These are phyloP conservation scores for Coniferiporia sulphurascens DNA, from an alignment of 1,284 basidiomycete genomes.

Conservation along the genomic window DNA sequence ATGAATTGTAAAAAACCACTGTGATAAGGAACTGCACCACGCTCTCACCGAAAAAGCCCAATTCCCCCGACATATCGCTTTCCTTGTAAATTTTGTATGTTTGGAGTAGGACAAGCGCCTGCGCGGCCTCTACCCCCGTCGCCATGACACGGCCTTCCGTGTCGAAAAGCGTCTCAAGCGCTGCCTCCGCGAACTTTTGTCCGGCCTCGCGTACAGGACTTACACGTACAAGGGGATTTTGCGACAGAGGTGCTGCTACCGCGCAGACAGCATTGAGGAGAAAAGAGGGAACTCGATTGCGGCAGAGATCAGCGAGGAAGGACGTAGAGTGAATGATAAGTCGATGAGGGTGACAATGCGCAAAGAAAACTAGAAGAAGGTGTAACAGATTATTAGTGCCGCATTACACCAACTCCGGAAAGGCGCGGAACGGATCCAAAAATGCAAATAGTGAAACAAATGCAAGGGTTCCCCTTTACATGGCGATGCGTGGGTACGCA, in stretches of 20 bases:
- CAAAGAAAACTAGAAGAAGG: conserved; percentile 61
- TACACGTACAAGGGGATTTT: conserved; percentile 55
- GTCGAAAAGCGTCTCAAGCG: conserved; percentile 66
- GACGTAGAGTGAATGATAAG: conserved; percentile 72
- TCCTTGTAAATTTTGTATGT: conserved; percentile 35
- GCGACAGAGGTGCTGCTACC: conserved; percentile 67
- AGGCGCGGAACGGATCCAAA: not conserved
- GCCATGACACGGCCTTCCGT: conserved; percentile 54
- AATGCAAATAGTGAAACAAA: not conserved
- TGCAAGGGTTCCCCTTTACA: not conserved
- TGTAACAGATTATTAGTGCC: not conserved
- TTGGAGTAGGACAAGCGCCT: conserved; percentile 67
- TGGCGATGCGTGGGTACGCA: not conserved
- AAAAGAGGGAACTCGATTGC: conserved; percentile 59
- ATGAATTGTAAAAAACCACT: not conserved
- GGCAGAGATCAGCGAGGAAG: conserved; percentile 58
- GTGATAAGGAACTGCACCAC: not conserved
- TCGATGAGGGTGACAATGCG: conserved; percentile 70
- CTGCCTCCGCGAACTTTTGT: conserved; percentile 63
- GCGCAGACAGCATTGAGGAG: conserved; percentile 70
- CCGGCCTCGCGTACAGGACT: conserved; percentile 60
- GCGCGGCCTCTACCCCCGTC: conserved; percentile 55
- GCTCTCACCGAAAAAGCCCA: conserved; percentile 32
- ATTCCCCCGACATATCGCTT: conserved; percentile 31
- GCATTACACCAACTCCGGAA: not conserved